Evolutionary conservation across 2,329 filamentous ascomycete genomes (phyloP).

Genomic region (Diplocarpon rosae): DNA sequence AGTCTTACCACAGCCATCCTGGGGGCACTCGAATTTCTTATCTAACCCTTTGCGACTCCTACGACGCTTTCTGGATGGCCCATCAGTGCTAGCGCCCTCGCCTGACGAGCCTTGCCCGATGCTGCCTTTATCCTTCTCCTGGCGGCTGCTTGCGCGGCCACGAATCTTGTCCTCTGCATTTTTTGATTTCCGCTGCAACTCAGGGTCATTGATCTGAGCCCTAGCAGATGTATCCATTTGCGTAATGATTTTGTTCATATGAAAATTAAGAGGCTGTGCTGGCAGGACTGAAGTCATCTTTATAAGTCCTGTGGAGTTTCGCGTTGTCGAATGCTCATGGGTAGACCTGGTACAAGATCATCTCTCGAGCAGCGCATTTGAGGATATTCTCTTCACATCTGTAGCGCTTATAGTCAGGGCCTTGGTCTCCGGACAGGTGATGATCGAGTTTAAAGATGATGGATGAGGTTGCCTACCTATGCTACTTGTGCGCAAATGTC

Average conservation of each 20-base stretch:
- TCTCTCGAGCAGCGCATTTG: constrained; percentile 6
- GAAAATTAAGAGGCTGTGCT: constrained; percentile 20
- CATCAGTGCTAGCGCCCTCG: constrained; percentile 23
- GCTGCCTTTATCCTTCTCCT: constrained; percentile 19
- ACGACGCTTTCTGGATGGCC: constrained; percentile 41
- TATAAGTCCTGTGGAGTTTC: constrained; percentile 5
- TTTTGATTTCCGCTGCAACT: constrained; percentile 17
- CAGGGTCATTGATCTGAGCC: constrained; percentile 18
- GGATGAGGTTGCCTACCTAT: constrained; percentile 1
- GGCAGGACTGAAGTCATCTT: constrained; percentile 28
- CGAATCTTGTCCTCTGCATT: constrained; percentile 22
- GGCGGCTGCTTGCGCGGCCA: constrained; percentile 25
- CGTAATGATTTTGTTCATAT: constrained; percentile 18
- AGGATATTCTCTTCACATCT: constrained; percentile 1
- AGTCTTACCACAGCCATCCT: constrained; percentile 84
- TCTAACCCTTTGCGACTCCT: constrained; percentile 68
- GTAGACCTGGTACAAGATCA: neutral
- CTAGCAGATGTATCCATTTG: constrained; percentile 21
- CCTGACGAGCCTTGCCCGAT: constrained; percentile 18
- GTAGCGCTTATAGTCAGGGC: neutral
- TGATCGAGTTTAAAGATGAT: too few relatives aligned
- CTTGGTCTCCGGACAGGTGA: neutral
- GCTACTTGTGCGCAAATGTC: constrained; percentile 1
- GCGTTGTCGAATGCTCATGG: neutral
- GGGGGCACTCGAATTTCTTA: constrained; percentile 74